Conservation (phyloP, 2,329 filamentous ascomycete species). For the Penicillium sp. region DNA sequence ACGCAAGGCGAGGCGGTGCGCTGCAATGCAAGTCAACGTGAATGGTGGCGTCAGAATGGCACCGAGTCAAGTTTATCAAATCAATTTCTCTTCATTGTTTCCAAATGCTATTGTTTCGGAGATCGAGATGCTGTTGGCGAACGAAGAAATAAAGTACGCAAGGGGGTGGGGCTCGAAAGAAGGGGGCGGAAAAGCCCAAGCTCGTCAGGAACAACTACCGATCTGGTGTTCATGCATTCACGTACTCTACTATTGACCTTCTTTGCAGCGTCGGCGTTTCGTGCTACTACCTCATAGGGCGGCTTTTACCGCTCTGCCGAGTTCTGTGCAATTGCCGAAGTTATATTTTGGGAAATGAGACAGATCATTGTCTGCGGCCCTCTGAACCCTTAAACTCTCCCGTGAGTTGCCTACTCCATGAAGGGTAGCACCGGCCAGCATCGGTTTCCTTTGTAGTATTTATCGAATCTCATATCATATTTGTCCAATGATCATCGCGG, state of each 20-base stretch:
- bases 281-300: background rate
- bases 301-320: background rate
- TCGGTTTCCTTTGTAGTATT: background rate
- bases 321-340: background rate
- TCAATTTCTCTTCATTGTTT: background rate
- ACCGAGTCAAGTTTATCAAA: background rate
- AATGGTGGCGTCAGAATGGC: background rate
- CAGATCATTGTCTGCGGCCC: background rate
- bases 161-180: conserved; percentile 1
- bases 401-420: too few relatives aligned
- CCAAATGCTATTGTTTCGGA: background rate
- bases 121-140: background rate
- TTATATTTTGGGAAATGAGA: background rate
- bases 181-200: background rate
- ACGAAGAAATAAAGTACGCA: background rate
- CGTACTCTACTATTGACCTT: background rate
- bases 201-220: background rate
- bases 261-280: background rate
- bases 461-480: background rate
- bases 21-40: conserved; percentile 22
- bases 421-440: background rate
- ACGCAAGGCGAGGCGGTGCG: conserved; percentile 21
- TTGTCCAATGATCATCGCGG: background rate
- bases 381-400: background rate
- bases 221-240: background rate